A percentile compares a stretch with the other conserved stretches of the same genome.
These are phyloP conservation scores for Citrus trifoliata DNA, from an alignment of 345 rosid genomes.

Conservation along the genomic window DNA sequence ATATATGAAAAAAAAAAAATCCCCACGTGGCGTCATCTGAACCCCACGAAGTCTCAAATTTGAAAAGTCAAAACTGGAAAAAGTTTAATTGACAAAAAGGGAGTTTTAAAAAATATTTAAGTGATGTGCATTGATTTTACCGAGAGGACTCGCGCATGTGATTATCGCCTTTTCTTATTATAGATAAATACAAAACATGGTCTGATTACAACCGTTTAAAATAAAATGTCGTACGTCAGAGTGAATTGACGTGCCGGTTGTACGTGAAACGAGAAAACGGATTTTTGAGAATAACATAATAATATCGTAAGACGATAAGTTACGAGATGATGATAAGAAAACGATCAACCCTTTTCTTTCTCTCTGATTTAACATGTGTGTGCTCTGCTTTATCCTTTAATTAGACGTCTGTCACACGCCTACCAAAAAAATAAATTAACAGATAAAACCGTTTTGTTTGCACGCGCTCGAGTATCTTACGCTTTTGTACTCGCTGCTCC, in stretches of 20 bases:
- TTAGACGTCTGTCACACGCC: conserved; percentile 21
- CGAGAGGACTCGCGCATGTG: conserved; percentile 9
- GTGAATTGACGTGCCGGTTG: conserved; percentile 32
- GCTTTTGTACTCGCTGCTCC: background rate
- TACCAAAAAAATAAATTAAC: background rate
- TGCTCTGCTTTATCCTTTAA: conserved; percentile 20
- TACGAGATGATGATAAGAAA: background rate
- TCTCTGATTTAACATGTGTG: background rate
- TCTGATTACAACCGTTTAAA: conserved; percentile 36
- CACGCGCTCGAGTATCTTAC: conserved; percentile 1
- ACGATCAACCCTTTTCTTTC: background rate
- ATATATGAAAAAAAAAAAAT: no score
- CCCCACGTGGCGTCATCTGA: background rate
- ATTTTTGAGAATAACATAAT: background rate
- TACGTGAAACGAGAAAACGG: background rate
- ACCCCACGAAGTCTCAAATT: background rate
- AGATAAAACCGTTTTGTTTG: background rate
- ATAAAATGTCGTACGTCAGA: conserved; percentile 41
- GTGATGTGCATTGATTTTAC: background rate
- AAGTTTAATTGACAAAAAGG: no score
- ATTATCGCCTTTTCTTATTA: background rate
- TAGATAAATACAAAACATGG: conserved; percentile 17
- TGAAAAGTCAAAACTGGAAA: background rate
- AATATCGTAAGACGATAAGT: conserved; percentile 3
- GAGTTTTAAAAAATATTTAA: no score